A percentile compares a stretch with the other conserved stretches of the same genome.
These are phyloP conservation scores for Yamadazyma atmosphaerica DNA, from an alignment of 1,139 yeast genomes.

Conservation along the genomic window DNA sequence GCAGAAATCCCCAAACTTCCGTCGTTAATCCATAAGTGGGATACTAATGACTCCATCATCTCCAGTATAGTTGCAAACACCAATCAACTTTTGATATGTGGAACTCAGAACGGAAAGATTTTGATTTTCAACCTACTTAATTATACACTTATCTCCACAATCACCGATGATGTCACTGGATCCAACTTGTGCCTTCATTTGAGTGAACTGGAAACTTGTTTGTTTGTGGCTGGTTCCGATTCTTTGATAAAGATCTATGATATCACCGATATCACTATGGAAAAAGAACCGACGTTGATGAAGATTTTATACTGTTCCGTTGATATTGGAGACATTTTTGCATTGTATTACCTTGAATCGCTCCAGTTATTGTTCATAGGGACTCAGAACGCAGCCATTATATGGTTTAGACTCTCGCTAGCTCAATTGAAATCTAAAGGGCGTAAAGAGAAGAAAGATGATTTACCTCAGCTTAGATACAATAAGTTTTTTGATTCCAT, in stretches of 20 bases:
- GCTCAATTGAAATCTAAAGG: constrained; percentile 1
- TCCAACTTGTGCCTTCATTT: constrained; percentile 71
- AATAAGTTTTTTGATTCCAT: constrained; percentile 87
- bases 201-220: constrained; percentile 55
- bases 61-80: constrained; percentile 69
- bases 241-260: constrained; percentile 88
- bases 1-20: constrained; percentile 4
- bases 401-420: constrained; percentile 47
- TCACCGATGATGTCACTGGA: constrained; percentile 58
- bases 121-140: constrained; percentile 69
- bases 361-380: constrained; percentile 75
- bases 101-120: constrained; percentile 90
- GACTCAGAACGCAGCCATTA: constrained; percentile 86
- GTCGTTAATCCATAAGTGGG: constrained; percentile 67
- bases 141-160: constrained; percentile 49
- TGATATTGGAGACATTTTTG: constrained; percentile 93
- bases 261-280: constrained; percentile 26
- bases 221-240: constrained; percentile 89
- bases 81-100: constrained; percentile 70
- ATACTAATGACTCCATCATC: constrained; percentile 69
- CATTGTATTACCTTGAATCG: constrained; percentile 67
- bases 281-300: constrained; percentile 32
- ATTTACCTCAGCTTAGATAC: constrained; percentile 78
- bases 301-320: constrained; percentile 76
- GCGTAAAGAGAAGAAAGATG: constrained; percentile 9